Conservation (phyloP, 2,329 filamentous ascomycete genomes). For the Sporothrix curviconia region DNA sequence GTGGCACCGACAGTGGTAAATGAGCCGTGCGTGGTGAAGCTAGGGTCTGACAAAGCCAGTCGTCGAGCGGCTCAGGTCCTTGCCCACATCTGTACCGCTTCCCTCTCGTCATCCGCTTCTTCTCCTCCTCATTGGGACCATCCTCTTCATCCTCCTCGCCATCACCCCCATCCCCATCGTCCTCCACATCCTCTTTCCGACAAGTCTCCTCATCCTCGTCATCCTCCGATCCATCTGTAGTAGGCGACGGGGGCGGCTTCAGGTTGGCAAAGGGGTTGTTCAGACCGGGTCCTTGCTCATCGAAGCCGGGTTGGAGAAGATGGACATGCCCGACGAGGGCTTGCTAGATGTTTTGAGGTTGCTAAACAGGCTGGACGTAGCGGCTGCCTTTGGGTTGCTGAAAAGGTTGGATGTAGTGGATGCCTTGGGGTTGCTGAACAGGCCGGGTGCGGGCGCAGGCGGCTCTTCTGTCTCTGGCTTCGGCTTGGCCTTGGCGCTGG, state of each 20-base stretch:
- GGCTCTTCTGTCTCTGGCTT: neutral
- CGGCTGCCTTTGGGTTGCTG: constrained; percentile 5
- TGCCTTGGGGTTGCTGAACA: constrained; percentile 9
- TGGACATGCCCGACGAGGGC: constrained; percentile 1
- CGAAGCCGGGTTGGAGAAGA: constrained; percentile 15
- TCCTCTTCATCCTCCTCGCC: constrained; percentile 35
- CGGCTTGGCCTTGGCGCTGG: constrained; percentile 22
- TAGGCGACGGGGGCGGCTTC: constrained; percentile 17
- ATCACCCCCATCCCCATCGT: constrained; percentile 31
- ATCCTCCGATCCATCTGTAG: constrained; percentile 16
- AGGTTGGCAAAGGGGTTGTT: constrained; percentile 20
- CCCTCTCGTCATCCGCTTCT: constrained; percentile 48
- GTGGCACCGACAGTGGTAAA: constrained; percentile 39
- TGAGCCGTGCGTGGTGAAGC: constrained; percentile 52
- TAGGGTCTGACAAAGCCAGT: constrained; percentile 39
- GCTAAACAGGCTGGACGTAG: constrained; percentile 14
- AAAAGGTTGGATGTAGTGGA: constrained; percentile 7
- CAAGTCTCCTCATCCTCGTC: constrained; percentile 24
- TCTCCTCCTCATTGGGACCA: constrained; percentile 37
- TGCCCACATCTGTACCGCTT: constrained; percentile 59
- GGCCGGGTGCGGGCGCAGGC: constrained; percentile 18
- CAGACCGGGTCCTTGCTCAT: neutral
- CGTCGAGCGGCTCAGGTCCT: constrained; percentile 51
- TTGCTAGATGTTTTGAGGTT: constrained; percentile 4
- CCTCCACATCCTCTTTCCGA: constrained; percentile 27